A percentile compares a stretch with the other conserved stretches of the same genome.
Evolutionary conservation across 177 flowering plant genomes (phyloP).

Genomic region (Tripterygium wilfordii): DNA sequence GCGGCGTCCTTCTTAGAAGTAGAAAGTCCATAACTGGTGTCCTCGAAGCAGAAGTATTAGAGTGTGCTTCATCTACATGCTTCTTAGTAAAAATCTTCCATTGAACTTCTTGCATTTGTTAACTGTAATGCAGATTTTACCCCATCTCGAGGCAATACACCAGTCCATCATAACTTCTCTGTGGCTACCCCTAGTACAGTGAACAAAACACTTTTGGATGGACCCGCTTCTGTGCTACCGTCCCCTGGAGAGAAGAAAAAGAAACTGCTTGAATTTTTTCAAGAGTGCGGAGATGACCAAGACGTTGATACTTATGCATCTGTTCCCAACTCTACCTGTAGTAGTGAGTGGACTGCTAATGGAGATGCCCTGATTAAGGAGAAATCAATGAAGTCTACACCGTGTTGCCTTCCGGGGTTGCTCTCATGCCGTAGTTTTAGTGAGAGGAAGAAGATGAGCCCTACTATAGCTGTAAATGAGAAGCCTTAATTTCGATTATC

Average conservation of each 20-base stretch:
- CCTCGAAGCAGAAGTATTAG: too few relatives aligned
- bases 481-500: background rate
- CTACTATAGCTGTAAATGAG: constrained; percentile 16
- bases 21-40: too few relatives aligned
- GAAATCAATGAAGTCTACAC: constrained; percentile 26
- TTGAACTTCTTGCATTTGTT: background rate
- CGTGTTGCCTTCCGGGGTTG: constrained; percentile 73
- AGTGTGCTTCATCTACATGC: background rate
- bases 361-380: constrained; percentile 22
- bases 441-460: constrained; percentile 50
- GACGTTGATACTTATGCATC: constrained; percentile 34
- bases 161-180: constrained; percentile 34
- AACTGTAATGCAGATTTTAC: constrained; percentile 62
- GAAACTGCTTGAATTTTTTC: constrained; percentile 64
- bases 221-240: constrained; percentile 15
- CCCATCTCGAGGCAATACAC: constrained; percentile 61
- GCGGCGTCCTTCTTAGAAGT: too few relatives aligned
- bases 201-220: constrained; percentile 13
- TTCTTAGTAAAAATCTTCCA: background rate
- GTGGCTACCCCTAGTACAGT: constrained; percentile 25
- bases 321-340: constrained; percentile 26
- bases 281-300: constrained; percentile 38
- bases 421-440: constrained; percentile 38
- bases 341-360: constrained; percentile 45
- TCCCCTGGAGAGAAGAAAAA: constrained; percentile 50